These are phyloP conservation scores for Cytospora mali DNA, from an alignment of 2,329 filamentous ascomycete species.

Conservation along the genomic window DNA sequence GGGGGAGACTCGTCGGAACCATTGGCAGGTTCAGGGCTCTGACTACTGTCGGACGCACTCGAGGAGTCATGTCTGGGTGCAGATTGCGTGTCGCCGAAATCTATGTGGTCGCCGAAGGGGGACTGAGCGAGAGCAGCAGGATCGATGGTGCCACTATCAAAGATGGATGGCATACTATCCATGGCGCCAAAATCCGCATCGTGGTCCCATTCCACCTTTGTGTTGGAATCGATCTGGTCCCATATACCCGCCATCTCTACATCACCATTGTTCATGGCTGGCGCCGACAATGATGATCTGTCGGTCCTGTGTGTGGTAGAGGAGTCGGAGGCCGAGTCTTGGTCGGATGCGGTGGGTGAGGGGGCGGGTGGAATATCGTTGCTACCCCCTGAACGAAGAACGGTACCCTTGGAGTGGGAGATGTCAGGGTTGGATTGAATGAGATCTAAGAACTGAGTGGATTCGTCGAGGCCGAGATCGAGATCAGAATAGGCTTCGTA, in stretches of 20 bases:
- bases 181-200: slow-evolving; percentile 43
- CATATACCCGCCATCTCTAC: slow-evolving; percentile 43
- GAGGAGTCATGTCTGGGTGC: slow-evolving; percentile 31
- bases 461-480: slow-evolving; percentile 20
- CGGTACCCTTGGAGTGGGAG: slow-evolving; percentile 26
- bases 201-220: slow-evolving; percentile 45
- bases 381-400: slow-evolving; percentile 31
- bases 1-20: slow-evolving; percentile 31
- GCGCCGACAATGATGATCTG: slow-evolving; percentile 50
- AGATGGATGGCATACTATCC: slow-evolving; percentile 43
- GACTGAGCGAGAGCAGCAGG: slow-evolving; percentile 36
- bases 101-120: slow-evolving; percentile 38
- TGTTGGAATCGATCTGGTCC: slow-evolving; percentile 10
- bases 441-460: slow-evolving; percentile 21
- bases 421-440: slow-evolving; percentile 23
- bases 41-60: slow-evolving; percentile 47
- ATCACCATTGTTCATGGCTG: slow-evolving; percentile 45
- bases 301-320: slow-evolving; percentile 52
- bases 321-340: slow-evolving; percentile 55
- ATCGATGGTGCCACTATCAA: slow-evolving; percentile 41
- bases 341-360: slow-evolving; percentile 47
- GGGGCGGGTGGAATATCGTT: slow-evolving; percentile 45
- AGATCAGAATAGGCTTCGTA: slow-evolving; percentile 24
- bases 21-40: slow-evolving; percentile 41
- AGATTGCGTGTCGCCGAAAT: slow-evolving; percentile 36